Percentiles rank a stretch among this genome's conserved stretches.
Evolutionary conservation across 129 eudicot genomes (phyloP).

Genomic region (Flaveria robusta): DNA sequence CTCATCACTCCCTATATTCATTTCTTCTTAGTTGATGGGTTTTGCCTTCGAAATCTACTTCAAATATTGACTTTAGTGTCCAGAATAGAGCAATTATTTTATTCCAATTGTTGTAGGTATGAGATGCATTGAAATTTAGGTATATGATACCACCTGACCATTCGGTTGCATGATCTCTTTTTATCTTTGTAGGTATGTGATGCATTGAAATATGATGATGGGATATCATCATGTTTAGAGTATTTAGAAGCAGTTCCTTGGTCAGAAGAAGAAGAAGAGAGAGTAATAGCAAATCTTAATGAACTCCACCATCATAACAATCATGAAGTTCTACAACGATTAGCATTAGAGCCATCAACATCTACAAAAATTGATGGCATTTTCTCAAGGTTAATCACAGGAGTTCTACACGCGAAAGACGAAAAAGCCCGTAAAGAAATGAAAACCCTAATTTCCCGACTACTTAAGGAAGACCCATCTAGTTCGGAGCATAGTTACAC

Average conservation of each 20-base stretch:
- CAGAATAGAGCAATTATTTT: too few species aligned
- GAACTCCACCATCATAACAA: slow-evolving; percentile 59
- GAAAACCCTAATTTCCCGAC: slow-evolving; percentile 61
- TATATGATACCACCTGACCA: not conserved
- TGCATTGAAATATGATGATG: slow-evolving; percentile 74
- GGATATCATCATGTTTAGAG: slow-evolving; percentile 70
- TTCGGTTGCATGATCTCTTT: slow-evolving; percentile 18
- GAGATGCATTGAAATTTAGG: too few species aligned
- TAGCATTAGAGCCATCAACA: slow-evolving; percentile 61
- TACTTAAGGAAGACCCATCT: slow-evolving; percentile 61
- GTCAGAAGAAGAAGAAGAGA: slow-evolving; percentile 92
- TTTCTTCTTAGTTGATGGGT: too few species aligned
- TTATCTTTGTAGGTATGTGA: slow-evolving; percentile 62
- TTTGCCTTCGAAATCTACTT: too few species aligned
- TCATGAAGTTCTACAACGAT: slow-evolving; percentile 62
- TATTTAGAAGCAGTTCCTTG: slow-evolving; percentile 89
- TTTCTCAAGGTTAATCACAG: slow-evolving; percentile 51
- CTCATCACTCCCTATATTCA: too few species aligned
- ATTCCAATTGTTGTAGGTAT: too few species aligned
- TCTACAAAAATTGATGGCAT: slow-evolving; percentile 66
- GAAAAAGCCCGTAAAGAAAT: slow-evolving; percentile 88
- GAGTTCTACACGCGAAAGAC: slow-evolving; percentile 75
- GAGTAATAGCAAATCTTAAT: slow-evolving; percentile 53
- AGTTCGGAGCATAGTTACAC: slow-evolving; percentile 10
- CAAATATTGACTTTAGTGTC: too few species aligned